Conservation (phyloP, 257 asterid species). For the Solanum ossicruentum region DNA sequence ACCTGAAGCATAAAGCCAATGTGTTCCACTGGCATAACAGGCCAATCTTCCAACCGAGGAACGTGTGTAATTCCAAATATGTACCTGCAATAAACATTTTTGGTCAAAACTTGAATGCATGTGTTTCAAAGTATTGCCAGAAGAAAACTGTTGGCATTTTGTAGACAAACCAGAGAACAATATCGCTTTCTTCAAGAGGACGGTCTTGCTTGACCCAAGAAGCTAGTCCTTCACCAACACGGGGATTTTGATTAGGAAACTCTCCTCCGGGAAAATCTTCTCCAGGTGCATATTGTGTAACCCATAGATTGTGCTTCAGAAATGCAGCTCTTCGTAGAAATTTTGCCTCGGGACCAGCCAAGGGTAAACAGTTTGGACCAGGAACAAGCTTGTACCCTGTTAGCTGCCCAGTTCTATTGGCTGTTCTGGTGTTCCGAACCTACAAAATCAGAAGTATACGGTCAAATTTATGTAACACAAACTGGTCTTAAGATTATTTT, state of each 20-base stretch:
- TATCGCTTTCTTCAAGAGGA: slow-evolving; percentile 69
- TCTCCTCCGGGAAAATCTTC: slow-evolving; percentile 98
- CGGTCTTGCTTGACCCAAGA: slow-evolving; percentile 92
- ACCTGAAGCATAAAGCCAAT: slow-evolving; percentile 94
- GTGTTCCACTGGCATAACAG: slow-evolving; percentile 94
- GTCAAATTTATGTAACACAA: neutral
- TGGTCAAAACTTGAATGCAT: neutral
- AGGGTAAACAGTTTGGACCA: slow-evolving; percentile 79
- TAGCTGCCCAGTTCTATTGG: slow-evolving; percentile 68
- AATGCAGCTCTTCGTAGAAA: slow-evolving; percentile 81
- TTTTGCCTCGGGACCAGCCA: slow-evolving; percentile 82
- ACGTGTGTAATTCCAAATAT: slow-evolving; percentile 91
- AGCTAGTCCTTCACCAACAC: slow-evolving; percentile 83
- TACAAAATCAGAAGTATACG: slow-evolving; percentile 9
- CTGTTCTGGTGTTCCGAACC: slow-evolving; percentile 80
- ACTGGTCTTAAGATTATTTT: neutral
- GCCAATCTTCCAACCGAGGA: slow-evolving; percentile 96
- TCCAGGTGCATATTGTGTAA: slow-evolving; percentile 68
- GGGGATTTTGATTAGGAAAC: slow-evolving; percentile 97
- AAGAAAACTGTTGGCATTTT: too few species aligned
- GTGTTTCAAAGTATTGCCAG: too few species aligned
- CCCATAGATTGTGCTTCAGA: slow-evolving; percentile 84
- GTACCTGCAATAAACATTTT: slow-evolving; percentile 38
- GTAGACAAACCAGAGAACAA: slow-evolving; percentile 71
- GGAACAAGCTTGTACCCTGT: slow-evolving; percentile 87